Conservation (phyloP, 2,329 filamentous ascomycete species). For the Simplicillium aogashimaense region DNA sequence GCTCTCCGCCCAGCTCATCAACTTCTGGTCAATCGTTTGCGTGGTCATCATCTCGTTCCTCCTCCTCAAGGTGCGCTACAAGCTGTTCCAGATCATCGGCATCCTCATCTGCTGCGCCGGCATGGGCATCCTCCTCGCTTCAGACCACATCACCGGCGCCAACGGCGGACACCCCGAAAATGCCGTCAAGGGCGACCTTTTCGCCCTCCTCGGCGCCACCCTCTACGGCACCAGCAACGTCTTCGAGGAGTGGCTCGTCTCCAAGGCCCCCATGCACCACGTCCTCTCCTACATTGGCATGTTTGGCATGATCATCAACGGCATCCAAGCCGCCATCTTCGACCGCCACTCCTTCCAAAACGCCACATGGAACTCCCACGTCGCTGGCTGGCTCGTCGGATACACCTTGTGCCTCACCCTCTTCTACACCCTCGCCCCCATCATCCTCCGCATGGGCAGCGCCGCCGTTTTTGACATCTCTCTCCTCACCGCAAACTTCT, state of each 20-base stretch:
- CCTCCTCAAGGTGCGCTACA: constrained; percentile 82
- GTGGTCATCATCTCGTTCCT: constrained; percentile 79
- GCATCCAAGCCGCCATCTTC: constrained; percentile 83
- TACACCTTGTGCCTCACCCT: constrained; percentile 75
- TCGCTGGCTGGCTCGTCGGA: constrained; percentile 77
- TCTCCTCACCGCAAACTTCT: constrained; percentile 89
- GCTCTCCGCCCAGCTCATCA: constrained; percentile 86
- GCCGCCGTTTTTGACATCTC: constrained; percentile 97
- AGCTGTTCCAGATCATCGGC: constrained; percentile 71
- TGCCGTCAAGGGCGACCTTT: constrained; percentile 83
- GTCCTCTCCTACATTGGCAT: constrained; percentile 85
- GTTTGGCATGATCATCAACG: constrained; percentile 86
- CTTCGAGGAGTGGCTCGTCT: constrained; percentile 89
- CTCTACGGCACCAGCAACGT: constrained; percentile 89
- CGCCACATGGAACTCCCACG: constrained; percentile 54
- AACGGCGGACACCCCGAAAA: constrained; percentile 61
- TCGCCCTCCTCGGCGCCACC: constrained; percentile 79
- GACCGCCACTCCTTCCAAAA: constrained; percentile 63
- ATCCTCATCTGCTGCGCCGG: constrained; percentile 89
- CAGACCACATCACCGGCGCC: constrained; percentile 71
- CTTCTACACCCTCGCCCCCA: constrained; percentile 81
- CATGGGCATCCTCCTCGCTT: constrained; percentile 76
- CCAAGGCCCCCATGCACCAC: constrained; percentile 79
- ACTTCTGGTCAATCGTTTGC: constrained; percentile 96
- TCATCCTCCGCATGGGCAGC: constrained; percentile 80